Evolutionary conservation across 148 eudicot genomes (phyloP), one percentile per base, ranked within the genome.

Genomic region (Silene uniflora): DNA sequence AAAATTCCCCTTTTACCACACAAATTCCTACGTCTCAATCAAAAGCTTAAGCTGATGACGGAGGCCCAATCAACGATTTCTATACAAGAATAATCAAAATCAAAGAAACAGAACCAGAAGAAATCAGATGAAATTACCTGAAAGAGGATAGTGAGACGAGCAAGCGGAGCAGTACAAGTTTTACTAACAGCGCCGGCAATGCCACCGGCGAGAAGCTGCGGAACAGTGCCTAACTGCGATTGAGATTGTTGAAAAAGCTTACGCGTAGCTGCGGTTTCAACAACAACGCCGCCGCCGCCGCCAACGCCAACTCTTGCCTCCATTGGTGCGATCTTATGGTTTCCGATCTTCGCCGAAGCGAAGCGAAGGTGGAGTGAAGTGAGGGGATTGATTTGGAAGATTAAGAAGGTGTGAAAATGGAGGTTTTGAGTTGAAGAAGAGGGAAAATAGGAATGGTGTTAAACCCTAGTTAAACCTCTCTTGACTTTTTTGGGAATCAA

Each of bases 161-260:
- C 92, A 55, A 92, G 91, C 14, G 97, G 97, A 2, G 95, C 97
- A 21, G 97, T 91, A 68, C 93, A 90, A 11, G 94, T 89, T 79
- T 91, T 91, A 78, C 88, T 81, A 16, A 92, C 87, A 63, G 93
- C 91, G 2, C 97, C 97, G 70, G 97, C 97, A 27, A 92, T 72
- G 8, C 95, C 97, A 1, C 97, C 97, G 61, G 97, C 89, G 24
- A 92, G 78, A 8, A 91, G 91, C 81, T 91, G 93, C 19, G 91
- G 80, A 24, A 77, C 85, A n/a, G 89, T 83, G 18, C 91, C 92
- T 49, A 87, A 73, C 71, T 86, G 92, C 5, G 88, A 46, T 55
- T 85, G 86, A 29, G 82, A 82, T 22, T 85, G 83, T 19, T 87
- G 89, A 27, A 78, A 71, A 18, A 87, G 78, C 65, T 85, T 84